phyloP scores from a whole-genome alignment of 2,329 filamentous ascomycete species.

The Alternaria arborescens region DNA sequence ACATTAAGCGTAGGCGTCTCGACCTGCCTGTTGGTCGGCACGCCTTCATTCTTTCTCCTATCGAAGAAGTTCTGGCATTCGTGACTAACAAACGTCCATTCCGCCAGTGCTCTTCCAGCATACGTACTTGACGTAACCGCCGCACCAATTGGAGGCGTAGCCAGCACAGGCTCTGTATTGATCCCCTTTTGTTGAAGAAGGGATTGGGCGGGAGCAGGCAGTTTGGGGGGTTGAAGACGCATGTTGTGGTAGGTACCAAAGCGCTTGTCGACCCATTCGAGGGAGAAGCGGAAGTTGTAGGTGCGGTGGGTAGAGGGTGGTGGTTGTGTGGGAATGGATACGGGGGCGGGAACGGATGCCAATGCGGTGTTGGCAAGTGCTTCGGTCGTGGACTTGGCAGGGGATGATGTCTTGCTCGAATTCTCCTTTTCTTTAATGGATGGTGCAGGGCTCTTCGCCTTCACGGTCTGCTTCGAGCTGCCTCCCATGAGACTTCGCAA shows the following conservation, averaged over 20 bases:
- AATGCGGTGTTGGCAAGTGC: constrained; percentile 12
- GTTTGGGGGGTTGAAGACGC: constrained; percentile 70
- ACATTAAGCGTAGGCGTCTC: constrained; percentile 73
- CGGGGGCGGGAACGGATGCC: background rate
- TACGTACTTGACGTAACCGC: constrained; percentile 62
- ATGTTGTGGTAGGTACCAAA: constrained; percentile 68
- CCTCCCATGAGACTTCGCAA: constrained; percentile 69
- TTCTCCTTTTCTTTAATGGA: constrained; percentile 38
- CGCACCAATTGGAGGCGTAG: constrained; percentile 48
- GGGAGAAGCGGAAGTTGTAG: constrained; percentile 77
- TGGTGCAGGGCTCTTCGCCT: constrained; percentile 49
- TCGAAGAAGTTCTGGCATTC: constrained; percentile 87
- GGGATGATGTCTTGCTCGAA: constrained; percentile 16
- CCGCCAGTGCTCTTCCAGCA: constrained; percentile 75
- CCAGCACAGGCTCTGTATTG: constrained; percentile 35
- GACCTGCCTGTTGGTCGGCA: constrained; percentile 70
- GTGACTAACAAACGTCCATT: constrained; percentile 77
- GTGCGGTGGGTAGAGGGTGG: constrained; percentile 62
- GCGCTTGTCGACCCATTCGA: constrained; percentile 70
- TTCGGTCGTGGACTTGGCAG: constrained; percentile 18
- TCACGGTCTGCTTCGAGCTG: constrained; percentile 53
- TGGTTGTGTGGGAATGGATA: constrained; percentile 29
- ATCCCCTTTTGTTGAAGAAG: constrained; percentile 60
- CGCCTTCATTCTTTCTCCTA: constrained; percentile 75
- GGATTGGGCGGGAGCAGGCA: constrained; percentile 75